Evolutionary conservation across 2,329 filamentous ascomycete species (phyloP).

Genomic region (Xylariomycetidae sp.): DNA sequence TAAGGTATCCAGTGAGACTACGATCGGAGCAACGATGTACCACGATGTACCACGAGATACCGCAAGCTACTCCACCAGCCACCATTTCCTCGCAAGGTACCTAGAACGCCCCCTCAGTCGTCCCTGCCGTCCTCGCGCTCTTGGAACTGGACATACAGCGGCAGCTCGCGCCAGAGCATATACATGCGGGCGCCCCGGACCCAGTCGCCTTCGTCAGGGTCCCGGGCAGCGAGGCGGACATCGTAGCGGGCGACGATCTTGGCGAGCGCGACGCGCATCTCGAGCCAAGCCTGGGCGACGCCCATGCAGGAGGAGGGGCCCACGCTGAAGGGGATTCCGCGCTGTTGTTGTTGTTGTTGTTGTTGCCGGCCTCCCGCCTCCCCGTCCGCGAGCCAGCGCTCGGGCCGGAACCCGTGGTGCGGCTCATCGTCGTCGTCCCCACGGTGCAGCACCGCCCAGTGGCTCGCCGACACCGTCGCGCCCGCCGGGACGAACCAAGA

Average conservation of each 20-base stretch:
- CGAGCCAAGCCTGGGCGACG: constrained; percentile 20
- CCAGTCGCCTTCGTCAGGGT: constrained; percentile 18
- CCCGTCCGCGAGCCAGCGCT: constrained; percentile 17
- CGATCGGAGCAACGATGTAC: too few relatives aligned
- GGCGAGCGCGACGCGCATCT: constrained; percentile 21
- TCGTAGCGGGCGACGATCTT: constrained; percentile 21
- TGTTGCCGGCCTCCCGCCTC: not conserved
- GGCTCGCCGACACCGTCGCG: constrained; percentile 13
- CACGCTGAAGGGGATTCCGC: constrained; percentile 16
- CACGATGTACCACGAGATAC: too few relatives aligned
- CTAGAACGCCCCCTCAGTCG: too few relatives aligned
- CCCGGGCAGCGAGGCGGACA: constrained; percentile 9
- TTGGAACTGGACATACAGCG: constrained; percentile 18
- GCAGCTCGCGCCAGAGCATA: constrained; percentile 21
- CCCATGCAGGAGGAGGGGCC: constrained; percentile 21
- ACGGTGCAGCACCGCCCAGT: constrained; percentile 19
- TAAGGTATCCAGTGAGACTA: too few relatives aligned
- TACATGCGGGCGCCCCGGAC: constrained; percentile 14
- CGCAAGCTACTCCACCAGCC: too few relatives aligned
- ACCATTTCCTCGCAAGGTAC: too few relatives aligned
- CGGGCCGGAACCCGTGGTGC: constrained; percentile 18
- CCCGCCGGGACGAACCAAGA: constrained; percentile 18
- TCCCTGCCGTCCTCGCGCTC: too few relatives aligned
- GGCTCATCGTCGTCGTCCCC: constrained; percentile 14
- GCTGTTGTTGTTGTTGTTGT: constrained; percentile 5